phyloP scores from a whole-genome alignment of 2,329 filamentous ascomycete genomes.

The Ustulina deusta region DNA sequence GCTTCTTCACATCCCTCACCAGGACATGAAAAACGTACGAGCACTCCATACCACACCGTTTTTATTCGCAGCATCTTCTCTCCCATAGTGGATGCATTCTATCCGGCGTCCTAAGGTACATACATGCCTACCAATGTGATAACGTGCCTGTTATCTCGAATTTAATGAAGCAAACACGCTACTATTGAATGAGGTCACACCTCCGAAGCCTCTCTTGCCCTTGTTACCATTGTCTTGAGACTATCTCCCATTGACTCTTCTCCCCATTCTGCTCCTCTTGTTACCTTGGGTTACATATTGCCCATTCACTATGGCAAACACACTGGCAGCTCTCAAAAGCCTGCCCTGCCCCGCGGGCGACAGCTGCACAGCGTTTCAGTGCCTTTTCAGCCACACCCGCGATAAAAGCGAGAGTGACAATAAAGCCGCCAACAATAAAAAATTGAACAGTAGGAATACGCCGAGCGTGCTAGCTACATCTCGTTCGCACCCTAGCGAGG shows the following conservation, averaged over 20 bases:
- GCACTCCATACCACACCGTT: neutral
- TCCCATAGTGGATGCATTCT: constrained; percentile 11
- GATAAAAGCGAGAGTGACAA: constrained; percentile 47
- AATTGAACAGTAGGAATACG: neutral
- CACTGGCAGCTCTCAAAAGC: constrained; percentile 57
- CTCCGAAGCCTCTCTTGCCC: neutral
- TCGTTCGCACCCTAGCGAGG: constrained; percentile 18
- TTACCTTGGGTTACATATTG: neutral
- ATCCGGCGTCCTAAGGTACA: neutral
- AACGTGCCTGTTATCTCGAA: constrained; percentile 13
- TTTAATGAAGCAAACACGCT: constrained; percentile 16
- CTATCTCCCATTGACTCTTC: neutral
- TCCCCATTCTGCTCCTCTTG: neutral
- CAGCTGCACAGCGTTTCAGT: constrained; percentile 62
- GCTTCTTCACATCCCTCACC: neutral
- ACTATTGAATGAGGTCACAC: constrained; percentile 1
- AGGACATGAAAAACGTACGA: constrained; percentile 16
- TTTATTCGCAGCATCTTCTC: neutral
- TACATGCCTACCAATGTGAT: constrained; percentile 16
- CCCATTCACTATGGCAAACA: constrained; percentile 44
- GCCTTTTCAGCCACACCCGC: constrained; percentile 61
- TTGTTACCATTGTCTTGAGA: constrained; percentile 15
- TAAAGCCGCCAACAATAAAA: constrained; percentile 29
- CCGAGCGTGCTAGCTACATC: constrained; percentile 14
- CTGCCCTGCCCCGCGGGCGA: constrained; percentile 64